Evolutionary conservation across 306 rosid species (phyloP).

Genomic region (Fagus sylvatica): DNA sequence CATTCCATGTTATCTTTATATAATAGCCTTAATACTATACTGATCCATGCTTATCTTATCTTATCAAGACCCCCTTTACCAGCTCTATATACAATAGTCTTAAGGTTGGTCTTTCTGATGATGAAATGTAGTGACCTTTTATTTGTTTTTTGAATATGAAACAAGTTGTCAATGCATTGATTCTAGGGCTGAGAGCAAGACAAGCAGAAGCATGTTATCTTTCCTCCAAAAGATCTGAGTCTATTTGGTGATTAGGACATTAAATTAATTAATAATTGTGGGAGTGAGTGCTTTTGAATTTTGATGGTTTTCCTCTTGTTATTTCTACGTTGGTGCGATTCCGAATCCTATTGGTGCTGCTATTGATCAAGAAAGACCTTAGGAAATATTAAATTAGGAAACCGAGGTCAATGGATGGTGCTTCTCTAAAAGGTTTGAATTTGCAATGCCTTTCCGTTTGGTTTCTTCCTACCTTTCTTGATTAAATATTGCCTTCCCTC

Average conservation of each 20-base stretch:
- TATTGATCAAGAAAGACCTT: slow-evolving; percentile 32
- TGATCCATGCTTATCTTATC: slow-evolving; percentile 45
- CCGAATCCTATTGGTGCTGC: slow-evolving; percentile 41
- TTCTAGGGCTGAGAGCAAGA: slow-evolving; percentile 63
- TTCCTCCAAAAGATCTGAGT: slow-evolving; percentile 53
- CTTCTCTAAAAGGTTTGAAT: slow-evolving; percentile 47
- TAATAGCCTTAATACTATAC: background rate
- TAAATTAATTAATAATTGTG: slow-evolving; percentile 33
- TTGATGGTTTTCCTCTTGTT: slow-evolving; percentile 77
- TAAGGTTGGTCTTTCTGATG: slow-evolving; percentile 64
- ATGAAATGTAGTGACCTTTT: slow-evolving; percentile 48
- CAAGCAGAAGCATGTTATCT: slow-evolving; percentile 70
- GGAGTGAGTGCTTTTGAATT: slow-evolving; percentile 58
- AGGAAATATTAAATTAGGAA: slow-evolving; percentile 35
- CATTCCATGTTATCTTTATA: slow-evolving; percentile 7
- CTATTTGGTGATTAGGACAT: slow-evolving; percentile 48
- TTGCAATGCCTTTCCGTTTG: slow-evolving; percentile 38
- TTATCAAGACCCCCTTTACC: slow-evolving; percentile 44
- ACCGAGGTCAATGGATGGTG: slow-evolving; percentile 78
- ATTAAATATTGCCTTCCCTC: slow-evolving; percentile 28
- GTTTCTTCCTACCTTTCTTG: slow-evolving; percentile 33
- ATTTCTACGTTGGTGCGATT: slow-evolving; percentile 57
- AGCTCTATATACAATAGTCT: slow-evolving; percentile 30
- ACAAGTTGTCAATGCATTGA: slow-evolving; percentile 59
- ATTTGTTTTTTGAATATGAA: slow-evolving; percentile 9